Evolutionary conservation across 2,329 filamentous ascomycete genomes (phyloP).

Genomic region (Colletotrichum eremochloae): DNA sequence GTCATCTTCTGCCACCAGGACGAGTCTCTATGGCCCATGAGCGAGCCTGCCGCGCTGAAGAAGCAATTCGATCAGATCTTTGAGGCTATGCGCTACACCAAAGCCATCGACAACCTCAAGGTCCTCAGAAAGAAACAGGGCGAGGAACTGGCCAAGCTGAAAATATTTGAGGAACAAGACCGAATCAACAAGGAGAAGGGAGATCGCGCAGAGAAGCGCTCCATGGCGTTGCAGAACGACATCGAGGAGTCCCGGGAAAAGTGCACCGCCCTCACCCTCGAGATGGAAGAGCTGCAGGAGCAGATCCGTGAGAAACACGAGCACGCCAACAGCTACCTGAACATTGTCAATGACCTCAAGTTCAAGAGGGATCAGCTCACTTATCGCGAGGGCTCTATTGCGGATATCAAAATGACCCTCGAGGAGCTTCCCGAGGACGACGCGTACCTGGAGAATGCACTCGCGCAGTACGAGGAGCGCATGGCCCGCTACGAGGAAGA

Average conservation of each 20-base stretch:
- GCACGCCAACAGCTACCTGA: conserved; percentile 79
- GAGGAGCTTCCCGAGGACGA: conserved; percentile 85
- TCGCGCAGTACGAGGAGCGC: conserved; percentile 83
- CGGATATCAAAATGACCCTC: conserved; percentile 78
- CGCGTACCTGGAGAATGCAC: conserved; percentile 76
- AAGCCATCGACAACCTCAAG: conserved; percentile 96
- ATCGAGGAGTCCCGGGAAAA: conserved; percentile 73
- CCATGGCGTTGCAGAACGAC: conserved; percentile 73
- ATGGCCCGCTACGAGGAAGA: conserved; percentile 76
- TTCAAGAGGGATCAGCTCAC: conserved; percentile 82
- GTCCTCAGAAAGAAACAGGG: conserved; percentile 85
- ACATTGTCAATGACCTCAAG: conserved; percentile 80
- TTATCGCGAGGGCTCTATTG: conserved; percentile 77
- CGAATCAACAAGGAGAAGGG: conserved; percentile 89
- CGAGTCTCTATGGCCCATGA: conserved; percentile 97
- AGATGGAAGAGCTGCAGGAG: conserved; percentile 71
- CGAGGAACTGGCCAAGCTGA: conserved; percentile 78
- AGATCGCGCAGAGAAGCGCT: conserved; percentile 76
- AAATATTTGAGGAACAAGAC: conserved; percentile 80
- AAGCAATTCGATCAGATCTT: conserved; percentile 98
- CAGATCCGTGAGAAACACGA: conserved; percentile 76
- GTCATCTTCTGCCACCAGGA: conserved; percentile 99
- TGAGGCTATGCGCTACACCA: conserved; percentile 95
- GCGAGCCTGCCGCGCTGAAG: conserved; percentile 86
- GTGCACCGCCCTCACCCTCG: conserved; percentile 67